Percentiles rank a stretch among this genome's conserved stretches.
Evolutionary conservation across 768 basidiomycete genomes (phyloP).

Genomic region (Melanogaster broomeanus): DNA sequence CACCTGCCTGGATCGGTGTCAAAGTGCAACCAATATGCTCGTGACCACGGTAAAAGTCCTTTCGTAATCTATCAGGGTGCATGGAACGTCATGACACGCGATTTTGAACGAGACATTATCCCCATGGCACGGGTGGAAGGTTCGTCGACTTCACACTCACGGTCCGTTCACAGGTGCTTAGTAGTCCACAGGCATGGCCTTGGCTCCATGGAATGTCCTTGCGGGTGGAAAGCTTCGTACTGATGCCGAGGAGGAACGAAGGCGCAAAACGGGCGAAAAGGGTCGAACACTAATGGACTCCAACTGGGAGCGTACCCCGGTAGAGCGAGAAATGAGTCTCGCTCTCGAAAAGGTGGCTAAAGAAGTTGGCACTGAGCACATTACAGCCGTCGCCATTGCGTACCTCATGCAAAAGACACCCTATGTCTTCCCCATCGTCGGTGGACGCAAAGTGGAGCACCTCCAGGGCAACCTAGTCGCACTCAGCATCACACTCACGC

Average conservation of each 20-base stretch:
- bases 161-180: constrained; percentile 15
- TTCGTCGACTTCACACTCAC: neutral
- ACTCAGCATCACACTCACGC: constrained; percentile 39
- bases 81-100: constrained; percentile 46
- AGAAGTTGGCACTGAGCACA: constrained; percentile 38
- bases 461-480: constrained; percentile 44
- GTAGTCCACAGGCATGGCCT: constrained; percentile 26
- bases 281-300: constrained; percentile 32
- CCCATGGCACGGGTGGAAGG: constrained; percentile 36
- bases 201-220: constrained; percentile 41
- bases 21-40: constrained; percentile 51
- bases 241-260: constrained; percentile 31
- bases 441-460: constrained; percentile 46
- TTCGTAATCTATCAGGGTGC: constrained; percentile 56
- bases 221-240: constrained; percentile 28
- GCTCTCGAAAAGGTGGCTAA: constrained; percentile 42
- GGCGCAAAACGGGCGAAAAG: constrained; percentile 33
- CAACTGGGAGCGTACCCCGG: constrained; percentile 36
- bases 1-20: constrained; percentile 53
- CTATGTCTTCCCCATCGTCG: constrained; percentile 45
- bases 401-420: constrained; percentile 49
- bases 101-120: constrained; percentile 56
- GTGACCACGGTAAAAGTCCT: constrained; percentile 47
- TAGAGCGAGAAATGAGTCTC: constrained; percentile 32
- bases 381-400: constrained; percentile 43